Evolutionary conservation across 768 basidiomycete species (phyloP), one percentile per base, ranked within the genome.

Genomic region (Boletus tomentosulus): DNA sequence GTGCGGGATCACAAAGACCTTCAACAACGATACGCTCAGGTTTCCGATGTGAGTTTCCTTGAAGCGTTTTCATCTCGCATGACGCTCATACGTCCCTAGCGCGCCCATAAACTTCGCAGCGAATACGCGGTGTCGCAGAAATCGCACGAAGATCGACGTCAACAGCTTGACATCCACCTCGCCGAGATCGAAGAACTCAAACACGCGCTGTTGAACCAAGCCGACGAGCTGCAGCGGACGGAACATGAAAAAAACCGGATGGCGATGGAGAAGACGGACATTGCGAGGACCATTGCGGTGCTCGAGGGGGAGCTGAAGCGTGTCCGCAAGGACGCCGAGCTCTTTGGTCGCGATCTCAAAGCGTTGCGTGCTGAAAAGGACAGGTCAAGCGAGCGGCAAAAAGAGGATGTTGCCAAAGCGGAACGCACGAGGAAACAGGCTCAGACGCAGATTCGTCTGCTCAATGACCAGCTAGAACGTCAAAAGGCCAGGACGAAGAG

Each of bases 151-250:
- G 76, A 81, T 34, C 79, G 85, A 25, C 83, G 87, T 1, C 81
- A 86, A 54, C 82, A 89, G 55, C 81, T 94, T 34, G 89, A 91
- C 62, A 70, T 84, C 2, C 83, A 85, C 50, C 75, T 82, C 7
- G 71, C 77, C 16, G 89, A 93, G 67, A 86, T 93, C 53, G 85
- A 87, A 3, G 85, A 89, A 30, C 82, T 92, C n/a, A 81, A 82
- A 37, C 77, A 75, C 4, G 84, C 85, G 2, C 76, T 92, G 13
- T 77, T 82, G 15, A 74, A 77, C 51, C 82, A 84, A 50, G 79
- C 79, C 3, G 75, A 75, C 27, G 82, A 85, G 58, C 78, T 93
- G 38, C 81, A 86, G 11, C 77, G 77, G 16, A 77, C 78, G 1
- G 81, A 85, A 62, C 76, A 78, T 33, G 86, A 91, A 67, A 85